Evolutionary conservation across 164 flowering plant genomes (phyloP).

Genomic region (Sedum album): DNA sequence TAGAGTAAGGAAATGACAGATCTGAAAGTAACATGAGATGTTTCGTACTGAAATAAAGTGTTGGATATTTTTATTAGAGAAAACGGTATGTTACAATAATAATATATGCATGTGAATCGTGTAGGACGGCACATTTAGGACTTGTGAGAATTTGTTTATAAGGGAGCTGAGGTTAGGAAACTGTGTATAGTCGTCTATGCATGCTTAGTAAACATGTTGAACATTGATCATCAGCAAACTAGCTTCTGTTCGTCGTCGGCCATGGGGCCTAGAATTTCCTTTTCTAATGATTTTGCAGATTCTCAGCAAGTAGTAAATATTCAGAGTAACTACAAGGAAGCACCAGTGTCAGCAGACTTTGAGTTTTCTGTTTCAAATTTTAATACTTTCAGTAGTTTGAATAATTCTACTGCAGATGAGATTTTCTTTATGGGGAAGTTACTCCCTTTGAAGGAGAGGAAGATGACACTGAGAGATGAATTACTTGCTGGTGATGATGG

Average conservation of each 20-base stretch:
- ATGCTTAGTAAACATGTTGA: constrained; percentile 20
- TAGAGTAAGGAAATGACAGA: constrained; percentile 18
- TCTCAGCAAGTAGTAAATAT: constrained; percentile 28
- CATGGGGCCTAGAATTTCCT: constrained; percentile 32
- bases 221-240: constrained; percentile 10
- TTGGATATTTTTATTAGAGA: not conserved
- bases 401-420: constrained; percentile 61
- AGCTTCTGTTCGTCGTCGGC: constrained; percentile 7
- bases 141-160: not conserved
- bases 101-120: constrained; percentile 17
- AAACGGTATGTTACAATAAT: constrained; percentile 12
- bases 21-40: constrained; percentile 32
- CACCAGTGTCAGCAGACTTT: constrained; percentile 61
- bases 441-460: constrained; percentile 50
- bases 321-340: constrained; percentile 38
- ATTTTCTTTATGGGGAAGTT: constrained; percentile 57
- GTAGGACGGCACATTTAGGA: not conserved
- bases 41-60: constrained; percentile 12
- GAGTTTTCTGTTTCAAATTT: constrained; percentile 46
- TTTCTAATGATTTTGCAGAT: constrained; percentile 14
- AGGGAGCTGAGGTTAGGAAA: constrained; percentile 4
- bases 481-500: constrained; percentile 40
- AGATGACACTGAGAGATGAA: constrained; percentile 54
- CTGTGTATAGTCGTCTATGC: not conserved
- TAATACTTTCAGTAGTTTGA: not conserved